A percentile compares a stretch with the other conserved stretches of the same genome.
phyloP scores from a whole-genome alignment of 129 eudicot genomes.

The Lonicera japonica region DNA sequence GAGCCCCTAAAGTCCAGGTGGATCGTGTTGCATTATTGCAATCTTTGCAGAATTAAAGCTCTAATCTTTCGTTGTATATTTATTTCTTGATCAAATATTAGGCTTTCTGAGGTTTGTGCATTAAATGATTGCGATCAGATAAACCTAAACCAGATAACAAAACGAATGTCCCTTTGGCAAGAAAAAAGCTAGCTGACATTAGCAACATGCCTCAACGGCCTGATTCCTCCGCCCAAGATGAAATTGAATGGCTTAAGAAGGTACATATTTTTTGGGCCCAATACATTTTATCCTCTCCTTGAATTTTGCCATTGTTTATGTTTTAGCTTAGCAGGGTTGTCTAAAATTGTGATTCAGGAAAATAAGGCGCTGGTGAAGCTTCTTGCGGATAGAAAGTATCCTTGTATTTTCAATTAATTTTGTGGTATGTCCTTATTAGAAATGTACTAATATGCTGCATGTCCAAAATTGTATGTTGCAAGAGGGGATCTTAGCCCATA shows the following conservation, averaged over 20 bases:
- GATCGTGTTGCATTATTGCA: too few relatives aligned
- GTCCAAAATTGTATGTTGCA: background rate
- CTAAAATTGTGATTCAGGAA: constrained; percentile 42
- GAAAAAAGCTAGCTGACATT: constrained; percentile 58
- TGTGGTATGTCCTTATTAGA: background rate
- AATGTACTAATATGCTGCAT: background rate
- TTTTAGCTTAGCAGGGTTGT: constrained; percentile 5
- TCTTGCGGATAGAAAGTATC: constrained; percentile 64
- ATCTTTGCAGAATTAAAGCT: too few relatives aligned
- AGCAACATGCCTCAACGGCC: constrained; percentile 39
- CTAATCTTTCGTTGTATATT: too few relatives aligned
- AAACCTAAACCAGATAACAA: too few relatives aligned
- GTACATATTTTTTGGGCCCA: constrained; percentile 19
- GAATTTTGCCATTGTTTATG: background rate
- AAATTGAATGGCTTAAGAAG: constrained; percentile 57
- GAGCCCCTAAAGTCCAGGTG: too few relatives aligned
- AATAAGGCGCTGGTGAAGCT: constrained; percentile 51
- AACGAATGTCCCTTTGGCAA: background rate
- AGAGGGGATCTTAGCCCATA: background rate
- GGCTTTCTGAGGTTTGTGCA: too few relatives aligned
- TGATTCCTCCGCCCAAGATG: constrained; percentile 25
- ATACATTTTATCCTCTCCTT: background rate
- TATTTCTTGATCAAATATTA: too few relatives aligned
- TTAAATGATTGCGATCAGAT: too few relatives aligned
- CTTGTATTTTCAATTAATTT: constrained; percentile 7